Percentiles rank a stretch among this genome's conserved stretches.
Evolutionary conservation across 2,329 filamentous ascomycete genomes (phyloP).

Genomic region (Chaetomiaceae sp.): DNA sequence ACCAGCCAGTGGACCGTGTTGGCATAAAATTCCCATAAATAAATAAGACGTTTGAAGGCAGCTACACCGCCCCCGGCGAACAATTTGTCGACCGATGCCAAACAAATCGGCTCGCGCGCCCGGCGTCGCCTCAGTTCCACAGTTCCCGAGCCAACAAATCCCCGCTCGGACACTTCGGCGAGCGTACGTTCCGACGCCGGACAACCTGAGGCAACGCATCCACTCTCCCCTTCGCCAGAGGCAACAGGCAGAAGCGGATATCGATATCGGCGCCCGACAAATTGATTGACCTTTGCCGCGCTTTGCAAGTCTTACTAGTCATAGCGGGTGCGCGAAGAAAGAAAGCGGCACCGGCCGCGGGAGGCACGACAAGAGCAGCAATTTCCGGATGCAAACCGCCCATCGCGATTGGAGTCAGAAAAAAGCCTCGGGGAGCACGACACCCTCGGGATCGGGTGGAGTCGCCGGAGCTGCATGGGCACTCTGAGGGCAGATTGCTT

Average conservation of each 20-base stretch:
- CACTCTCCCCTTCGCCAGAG: not conserved
- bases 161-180: conserved; percentile 14
- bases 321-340: not conserved
- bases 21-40: not conserved
- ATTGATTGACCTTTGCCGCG: no score
- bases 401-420: not conserved
- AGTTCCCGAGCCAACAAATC: conserved; percentile 17
- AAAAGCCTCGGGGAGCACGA: conserved; percentile 4
- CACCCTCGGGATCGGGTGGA: conserved; percentile 16
- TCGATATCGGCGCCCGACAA: not conserved
- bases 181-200: conserved; percentile 14
- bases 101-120: conserved; percentile 7
- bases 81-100: not conserved
- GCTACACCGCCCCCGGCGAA: conserved; percentile 1
- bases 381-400: conserved; percentile 8
- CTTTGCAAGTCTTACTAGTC: not conserved
- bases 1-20: not conserved
- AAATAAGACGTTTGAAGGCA: not conserved
- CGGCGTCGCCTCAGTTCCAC: conserved; percentile 18
- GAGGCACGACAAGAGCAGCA: conserved; percentile 1
- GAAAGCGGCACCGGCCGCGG: not conserved
- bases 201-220: not conserved
- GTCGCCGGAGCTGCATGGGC: conserved; percentile 11
- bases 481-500: conserved; percentile 6
- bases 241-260: no score